Base-by-base conservation (phyloP, 2,329 filamentous ascomycete species). In the Ophiostoma himal-ulmi region DNA sequence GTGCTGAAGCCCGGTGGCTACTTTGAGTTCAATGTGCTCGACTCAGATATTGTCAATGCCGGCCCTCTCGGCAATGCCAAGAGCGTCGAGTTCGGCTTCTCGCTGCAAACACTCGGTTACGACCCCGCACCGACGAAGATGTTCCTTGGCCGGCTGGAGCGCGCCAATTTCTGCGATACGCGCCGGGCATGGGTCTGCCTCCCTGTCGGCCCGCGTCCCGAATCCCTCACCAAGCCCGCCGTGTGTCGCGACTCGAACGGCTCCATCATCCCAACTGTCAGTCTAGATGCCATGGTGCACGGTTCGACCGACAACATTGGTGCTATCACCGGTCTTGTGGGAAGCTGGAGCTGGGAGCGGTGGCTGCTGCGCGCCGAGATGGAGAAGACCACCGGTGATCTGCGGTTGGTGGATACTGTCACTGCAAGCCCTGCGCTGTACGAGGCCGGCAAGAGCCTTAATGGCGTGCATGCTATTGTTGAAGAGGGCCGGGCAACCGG, bases 1-100 rank as follows among this genome's bases (percentile, higher is more conserved):
- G 90, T 96, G 71, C 88, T 97, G 75, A 97, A 97, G 82, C 94
- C 94, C 0, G 93, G 93, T 68, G 95, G 95, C 41, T 94, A 94
- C 79, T 83, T 99, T 71, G 95, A 99, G 77, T 99, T 95, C 81
- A 89, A 88, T 73, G 81, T 98, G 64, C 87, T 98, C 75, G 95
- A 99, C 79, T 91, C 93, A 1, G 93, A 96, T 76, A 89, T 99
- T 75, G 88, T 96, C 73, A 94, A 93, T 74, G 89, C 93, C 0
- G 94, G 94, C 0, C 89, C 91, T 0, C 84, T 89, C 26, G 92
- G 90, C 48, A 88, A 92, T 71, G 92, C 93, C 65, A 91, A 95
- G 78, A 91, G 90, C 67, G 92, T 96, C 70, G 94, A 98, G 79
- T 98, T 99, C 77, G 91, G 91, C 57, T 96, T 95, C 82, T 90